Percentiles rank a stretch among this genome's conserved stretches.
Evolutionary conservation across 1,139 yeast species (phyloP).

Genomic region (Pichia sp.): DNA sequence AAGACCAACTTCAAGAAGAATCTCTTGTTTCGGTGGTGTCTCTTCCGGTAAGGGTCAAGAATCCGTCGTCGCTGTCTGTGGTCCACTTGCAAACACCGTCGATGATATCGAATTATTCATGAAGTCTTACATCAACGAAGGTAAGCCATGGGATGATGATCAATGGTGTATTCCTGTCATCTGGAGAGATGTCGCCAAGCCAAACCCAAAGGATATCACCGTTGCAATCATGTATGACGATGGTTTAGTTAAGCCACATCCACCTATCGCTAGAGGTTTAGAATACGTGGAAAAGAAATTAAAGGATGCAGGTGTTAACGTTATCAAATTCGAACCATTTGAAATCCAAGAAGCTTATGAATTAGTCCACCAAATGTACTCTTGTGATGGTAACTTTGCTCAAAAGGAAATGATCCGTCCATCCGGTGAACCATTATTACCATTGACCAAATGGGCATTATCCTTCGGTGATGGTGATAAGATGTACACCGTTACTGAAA

Average conservation of each 20-base stretch:
- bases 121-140: slow-evolving; percentile 56
- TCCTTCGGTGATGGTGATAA: slow-evolving; percentile 57
- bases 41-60: slow-evolving; percentile 59
- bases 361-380: slow-evolving; percentile 47
- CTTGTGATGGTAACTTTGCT: slow-evolving; percentile 59
- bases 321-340: slow-evolving; percentile 51
- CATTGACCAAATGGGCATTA: slow-evolving; percentile 59
- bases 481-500: slow-evolving; percentile 42
- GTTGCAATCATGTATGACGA: slow-evolving; percentile 46
- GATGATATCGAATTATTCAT: slow-evolving; percentile 68
- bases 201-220: slow-evolving; percentile 41
- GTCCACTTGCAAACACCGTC: slow-evolving; percentile 59
- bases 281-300: slow-evolving; percentile 40
- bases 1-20: slow-evolving; percentile 65
- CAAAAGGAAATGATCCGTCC: slow-evolving; percentile 50
- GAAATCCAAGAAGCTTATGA: slow-evolving; percentile 50
- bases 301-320: slow-evolving; percentile 43
- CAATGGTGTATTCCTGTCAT: slow-evolving; percentile 49
- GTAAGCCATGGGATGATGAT: slow-evolving; percentile 61
- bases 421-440: slow-evolving; percentile 65
- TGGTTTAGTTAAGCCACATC: slow-evolving; percentile 51
- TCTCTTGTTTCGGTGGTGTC: slow-evolving; percentile 50
- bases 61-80: slow-evolving; percentile 57
- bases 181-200: slow-evolving; percentile 52
- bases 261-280: slow-evolving; percentile 54